These are phyloP conservation scores for Fraxinus latifolia DNA, from an alignment of 305 asterid species.

Conservation along the genomic window DNA sequence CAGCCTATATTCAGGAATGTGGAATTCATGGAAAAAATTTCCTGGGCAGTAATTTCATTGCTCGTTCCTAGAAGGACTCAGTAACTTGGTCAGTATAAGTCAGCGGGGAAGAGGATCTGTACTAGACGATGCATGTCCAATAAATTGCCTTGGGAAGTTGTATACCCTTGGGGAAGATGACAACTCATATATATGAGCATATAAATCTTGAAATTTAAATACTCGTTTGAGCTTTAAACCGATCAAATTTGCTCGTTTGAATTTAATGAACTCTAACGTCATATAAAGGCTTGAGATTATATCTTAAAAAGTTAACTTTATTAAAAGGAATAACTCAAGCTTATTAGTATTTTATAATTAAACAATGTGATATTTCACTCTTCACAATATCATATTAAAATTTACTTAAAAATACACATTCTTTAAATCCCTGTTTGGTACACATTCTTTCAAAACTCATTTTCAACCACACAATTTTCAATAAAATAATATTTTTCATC, in stretches of 20 bases:
- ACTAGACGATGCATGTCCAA: not conserved
- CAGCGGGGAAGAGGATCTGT: not conserved
- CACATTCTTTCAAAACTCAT: no score
- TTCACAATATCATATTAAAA: not conserved
- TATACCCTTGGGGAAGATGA: not conserved
- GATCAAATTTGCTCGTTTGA: not conserved
- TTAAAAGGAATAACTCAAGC: not conserved
- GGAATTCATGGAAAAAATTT: not conserved
- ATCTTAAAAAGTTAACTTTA: not conserved
- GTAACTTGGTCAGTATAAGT: not conserved
- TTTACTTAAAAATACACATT: no score
- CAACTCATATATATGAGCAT: not conserved
- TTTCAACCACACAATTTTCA: no score
- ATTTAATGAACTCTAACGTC: not conserved
- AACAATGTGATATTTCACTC: not conserved
- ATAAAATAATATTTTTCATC: no score
- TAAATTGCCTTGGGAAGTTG: not conserved
- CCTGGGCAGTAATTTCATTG: not conserved
- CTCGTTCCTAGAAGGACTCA: not conserved
- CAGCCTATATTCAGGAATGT: not conserved
- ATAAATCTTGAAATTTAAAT: not conserved
- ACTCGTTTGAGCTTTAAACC: not conserved
- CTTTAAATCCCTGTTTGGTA: not conserved
- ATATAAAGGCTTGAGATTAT: not conserved
- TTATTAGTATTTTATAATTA: not conserved